These are phyloP conservation scores for Brachypodium distachyon DNA, from an alignment of 202 grass and related monocot genomes.

Conservation along the genomic window DNA sequence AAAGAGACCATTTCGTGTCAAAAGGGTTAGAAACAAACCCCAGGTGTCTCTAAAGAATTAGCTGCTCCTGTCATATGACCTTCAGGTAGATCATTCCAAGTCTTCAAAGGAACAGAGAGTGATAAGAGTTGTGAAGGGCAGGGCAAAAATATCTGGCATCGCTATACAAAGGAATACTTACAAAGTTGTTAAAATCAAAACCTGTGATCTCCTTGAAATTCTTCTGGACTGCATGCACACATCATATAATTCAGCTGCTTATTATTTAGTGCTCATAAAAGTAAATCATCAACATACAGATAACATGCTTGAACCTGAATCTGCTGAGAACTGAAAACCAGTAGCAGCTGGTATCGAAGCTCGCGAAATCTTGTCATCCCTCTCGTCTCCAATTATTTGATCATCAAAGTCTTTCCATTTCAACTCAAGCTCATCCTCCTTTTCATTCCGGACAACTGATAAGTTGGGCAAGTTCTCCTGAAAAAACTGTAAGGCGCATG, in stretches of 20 bases:
- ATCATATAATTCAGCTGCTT: background rate
- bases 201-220: conserved; percentile 19
- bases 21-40: conserved; percentile 38
- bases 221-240: conserved; percentile 54
- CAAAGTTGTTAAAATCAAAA: conserved; percentile 46
- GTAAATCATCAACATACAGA: conserved; percentile 5
- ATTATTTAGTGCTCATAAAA: background rate
- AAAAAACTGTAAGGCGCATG: conserved; percentile 55
- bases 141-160: background rate
- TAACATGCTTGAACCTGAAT: conserved; percentile 41
- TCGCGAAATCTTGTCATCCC: conserved; percentile 28
- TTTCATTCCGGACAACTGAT: conserved; percentile 31
- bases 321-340: conserved; percentile 50
- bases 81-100: conserved; percentile 24
- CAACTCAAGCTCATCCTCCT: conserved; percentile 44
- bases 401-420: conserved; percentile 53
- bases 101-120: conserved; percentile 32
- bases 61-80: conserved; percentile 36
- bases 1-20: background rate
- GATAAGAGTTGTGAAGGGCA: background rate
- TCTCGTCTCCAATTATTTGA: conserved; percentile 18
- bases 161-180: conserved; percentile 38
- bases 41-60: conserved; percentile 58
- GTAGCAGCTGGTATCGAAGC: conserved; percentile 45
- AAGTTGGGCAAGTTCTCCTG: conserved; percentile 64